Evolutionary conservation across 2,329 filamentous ascomycete species (phyloP).

Genomic region (Stromatinia cepivora): DNA sequence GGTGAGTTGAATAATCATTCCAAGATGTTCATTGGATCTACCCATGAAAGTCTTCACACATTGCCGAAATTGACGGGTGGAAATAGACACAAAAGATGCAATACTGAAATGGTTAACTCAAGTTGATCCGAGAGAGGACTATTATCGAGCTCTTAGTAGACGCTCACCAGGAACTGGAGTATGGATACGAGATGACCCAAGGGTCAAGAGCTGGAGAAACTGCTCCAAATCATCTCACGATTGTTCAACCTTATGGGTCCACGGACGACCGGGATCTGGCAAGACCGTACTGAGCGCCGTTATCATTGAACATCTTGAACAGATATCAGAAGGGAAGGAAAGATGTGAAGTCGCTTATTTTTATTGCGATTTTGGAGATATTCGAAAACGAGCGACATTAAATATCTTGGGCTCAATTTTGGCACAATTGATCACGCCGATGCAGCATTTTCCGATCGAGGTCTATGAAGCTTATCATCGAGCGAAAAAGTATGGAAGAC

Average conservation of each 20-base stretch:
- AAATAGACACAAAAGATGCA: constrained; percentile 4
- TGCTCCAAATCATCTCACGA: neutral
- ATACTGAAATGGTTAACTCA: constrained; percentile 20
- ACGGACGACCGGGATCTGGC: constrained; percentile 15
- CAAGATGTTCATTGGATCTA: too few relatives aligned
- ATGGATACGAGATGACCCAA: constrained; percentile 5
- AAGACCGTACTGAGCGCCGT: constrained; percentile 16
- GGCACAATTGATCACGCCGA: constrained; percentile 13
- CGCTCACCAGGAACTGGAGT: constrained; percentile 6
- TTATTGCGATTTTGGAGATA: constrained; percentile 16
- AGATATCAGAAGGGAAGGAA: neutral
- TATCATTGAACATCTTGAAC: constrained; percentile 12
- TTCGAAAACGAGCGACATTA: neutral
- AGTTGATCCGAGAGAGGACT: constrained; percentile 17
- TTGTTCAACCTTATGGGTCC: constrained; percentile 4
- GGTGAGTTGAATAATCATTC: neutral
- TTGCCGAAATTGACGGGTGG: neutral
- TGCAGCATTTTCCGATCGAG: neutral
- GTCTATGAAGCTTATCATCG: constrained; percentile 8
- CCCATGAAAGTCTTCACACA: too few relatives aligned
- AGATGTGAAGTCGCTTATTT: neutral
- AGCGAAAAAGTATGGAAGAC: constrained; percentile 21
- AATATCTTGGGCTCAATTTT: constrained; percentile 19
- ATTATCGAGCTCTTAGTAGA: constrained; percentile 10
- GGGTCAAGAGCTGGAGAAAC: neutral